Conservation (phyloP, 2,329 filamentous ascomycete species). For the Monosporascus sp. region DNA sequence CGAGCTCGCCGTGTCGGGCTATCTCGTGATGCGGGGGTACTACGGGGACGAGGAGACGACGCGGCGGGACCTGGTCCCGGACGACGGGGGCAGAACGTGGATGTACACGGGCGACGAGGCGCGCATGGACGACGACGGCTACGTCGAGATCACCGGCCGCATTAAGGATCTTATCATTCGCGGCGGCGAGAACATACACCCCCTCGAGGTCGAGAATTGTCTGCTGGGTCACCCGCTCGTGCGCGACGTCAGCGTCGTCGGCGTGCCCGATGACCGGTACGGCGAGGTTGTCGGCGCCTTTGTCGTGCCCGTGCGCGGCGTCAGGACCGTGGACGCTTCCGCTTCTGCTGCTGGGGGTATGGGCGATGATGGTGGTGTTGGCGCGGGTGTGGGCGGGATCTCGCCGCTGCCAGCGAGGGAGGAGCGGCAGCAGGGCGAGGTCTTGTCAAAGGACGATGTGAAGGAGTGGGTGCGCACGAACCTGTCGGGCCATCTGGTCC, state of each 20-base stretch:
- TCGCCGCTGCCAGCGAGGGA: slow-evolving; percentile 3
- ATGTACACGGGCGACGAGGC: slow-evolving; percentile 94
- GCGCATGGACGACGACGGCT: slow-evolving; percentile 74
- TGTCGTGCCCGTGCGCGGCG: slow-evolving; percentile 48
- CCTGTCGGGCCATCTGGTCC: slow-evolving; percentile 71
- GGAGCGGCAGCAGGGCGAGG: slow-evolving; percentile 10
- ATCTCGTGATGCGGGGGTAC: slow-evolving; percentile 87
- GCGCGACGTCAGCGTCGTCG: slow-evolving; percentile 75
- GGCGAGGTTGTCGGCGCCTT: slow-evolving; percentile 88
- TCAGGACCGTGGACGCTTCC: slow-evolving; percentile 23
- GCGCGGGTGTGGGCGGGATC: slow-evolving; percentile 16
- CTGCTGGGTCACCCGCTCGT: slow-evolving; percentile 68
- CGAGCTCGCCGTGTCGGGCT: slow-evolving; percentile 78
- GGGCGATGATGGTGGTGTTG: slow-evolving; percentile 8
- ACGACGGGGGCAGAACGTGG: slow-evolving; percentile 59
- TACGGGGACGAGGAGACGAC: slow-evolving; percentile 71
- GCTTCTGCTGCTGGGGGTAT: slow-evolving; percentile 18
- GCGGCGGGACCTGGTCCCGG: slow-evolving; percentile 52
- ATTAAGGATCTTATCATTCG: slow-evolving; percentile 96
- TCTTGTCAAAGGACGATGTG: slow-evolving; percentile 53
- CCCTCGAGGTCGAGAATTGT: slow-evolving; percentile 86
- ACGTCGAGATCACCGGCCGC: slow-evolving; percentile 79
- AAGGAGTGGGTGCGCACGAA: slow-evolving; percentile 65
- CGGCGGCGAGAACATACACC: slow-evolving; percentile 93
- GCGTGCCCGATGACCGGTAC: slow-evolving; percentile 73